Conservation (phyloP, 23 red algal genomes). For the Pyropia yezoensis region DNA sequence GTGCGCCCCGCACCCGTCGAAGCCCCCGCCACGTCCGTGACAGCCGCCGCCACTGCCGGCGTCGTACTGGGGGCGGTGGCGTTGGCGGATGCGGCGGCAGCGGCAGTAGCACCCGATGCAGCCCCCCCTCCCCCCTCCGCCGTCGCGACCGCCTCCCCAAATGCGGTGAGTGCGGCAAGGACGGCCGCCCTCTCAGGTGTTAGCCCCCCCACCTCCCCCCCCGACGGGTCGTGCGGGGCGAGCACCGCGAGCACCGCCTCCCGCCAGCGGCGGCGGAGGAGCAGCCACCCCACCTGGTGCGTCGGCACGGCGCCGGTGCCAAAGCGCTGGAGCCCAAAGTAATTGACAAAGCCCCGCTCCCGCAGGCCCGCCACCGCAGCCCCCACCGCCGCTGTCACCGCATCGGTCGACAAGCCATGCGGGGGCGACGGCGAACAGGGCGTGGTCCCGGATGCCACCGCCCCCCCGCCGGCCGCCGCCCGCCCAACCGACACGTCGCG, state of each 20-base stretch:
- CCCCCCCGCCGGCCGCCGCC: slow-evolving; percentile 1
- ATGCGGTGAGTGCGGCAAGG: slow-evolving; percentile 14
- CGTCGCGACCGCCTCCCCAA: slow-evolving; percentile 10
- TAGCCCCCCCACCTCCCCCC: slow-evolving; percentile 4
- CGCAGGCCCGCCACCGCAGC: slow-evolving; percentile 31
- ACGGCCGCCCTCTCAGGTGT: slow-evolving; percentile 21
- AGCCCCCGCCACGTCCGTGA: too few species aligned
- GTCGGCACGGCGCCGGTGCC: slow-evolving; percentile 67
- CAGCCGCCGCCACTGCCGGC: too few species aligned
- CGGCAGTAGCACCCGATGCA: too few species aligned
- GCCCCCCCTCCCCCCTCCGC: neutral
- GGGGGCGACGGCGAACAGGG: slow-evolving; percentile 69
- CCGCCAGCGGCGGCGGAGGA: slow-evolving; percentile 62
- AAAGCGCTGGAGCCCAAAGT: slow-evolving; percentile 96
- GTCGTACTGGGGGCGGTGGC: too few species aligned
- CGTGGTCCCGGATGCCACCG: slow-evolving; percentile 30
- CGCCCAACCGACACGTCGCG: slow-evolving; percentile 15
- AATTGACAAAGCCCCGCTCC: slow-evolving; percentile 88
- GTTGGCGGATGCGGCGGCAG: too few species aligned
- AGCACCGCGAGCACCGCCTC: slow-evolving; percentile 13
- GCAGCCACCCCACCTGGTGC: slow-evolving; percentile 67
- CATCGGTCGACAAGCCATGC: neutral
- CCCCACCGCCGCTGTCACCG: slow-evolving; percentile 4
- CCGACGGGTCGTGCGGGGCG: slow-evolving; percentile 2
- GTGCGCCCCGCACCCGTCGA: too few species aligned